Conservation (phyloP, 805 yeast genomes). For the Candida dajiaensis region DNA sequence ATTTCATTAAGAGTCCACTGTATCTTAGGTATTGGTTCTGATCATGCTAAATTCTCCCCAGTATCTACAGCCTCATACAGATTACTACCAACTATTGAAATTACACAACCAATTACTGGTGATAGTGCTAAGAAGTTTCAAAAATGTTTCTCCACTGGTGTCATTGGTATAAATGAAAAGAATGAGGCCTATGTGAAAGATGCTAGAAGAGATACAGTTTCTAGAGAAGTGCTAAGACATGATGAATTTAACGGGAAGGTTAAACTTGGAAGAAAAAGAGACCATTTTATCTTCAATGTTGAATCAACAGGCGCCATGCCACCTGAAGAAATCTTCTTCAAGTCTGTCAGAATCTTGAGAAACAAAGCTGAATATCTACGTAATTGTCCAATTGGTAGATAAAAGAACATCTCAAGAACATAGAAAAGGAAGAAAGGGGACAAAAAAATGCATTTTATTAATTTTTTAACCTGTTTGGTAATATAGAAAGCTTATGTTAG, state of each 20-base stretch:
- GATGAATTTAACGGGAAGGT: constrained; percentile 86
- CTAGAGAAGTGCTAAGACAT: constrained; percentile 93
- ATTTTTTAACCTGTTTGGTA: not conserved
- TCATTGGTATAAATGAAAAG: constrained; percentile 61
- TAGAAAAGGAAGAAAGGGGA: not conserved
- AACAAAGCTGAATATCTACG: constrained; percentile 79
- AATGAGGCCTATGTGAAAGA: constrained; percentile 80
- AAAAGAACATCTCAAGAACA: not conserved
- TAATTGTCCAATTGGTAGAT: constrained; percentile 66
- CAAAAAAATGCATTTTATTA: not conserved
- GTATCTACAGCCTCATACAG: constrained; percentile 96
- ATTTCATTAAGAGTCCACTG: constrained; percentile 87
- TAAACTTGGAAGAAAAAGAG: constrained; percentile 84
- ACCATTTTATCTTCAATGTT: constrained; percentile 89
- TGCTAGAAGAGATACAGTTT: constrained; percentile 92
- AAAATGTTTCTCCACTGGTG: constrained; percentile 91
- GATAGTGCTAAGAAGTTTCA: constrained; percentile 73
- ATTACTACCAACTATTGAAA: constrained; percentile 81
- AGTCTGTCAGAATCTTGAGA: constrained; percentile 78
- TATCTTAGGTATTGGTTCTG: constrained; percentile 84
- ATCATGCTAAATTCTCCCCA: constrained; percentile 97
- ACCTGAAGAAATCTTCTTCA: constrained; percentile 93
- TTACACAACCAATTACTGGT: constrained; percentile 68
- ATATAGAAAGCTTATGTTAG: not conserved
- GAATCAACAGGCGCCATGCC: constrained; percentile 97